phyloP scores from a whole-genome alignment of 2,329 filamentous ascomycete genomes.

The Colletotrichum lindemuthianum region DNA sequence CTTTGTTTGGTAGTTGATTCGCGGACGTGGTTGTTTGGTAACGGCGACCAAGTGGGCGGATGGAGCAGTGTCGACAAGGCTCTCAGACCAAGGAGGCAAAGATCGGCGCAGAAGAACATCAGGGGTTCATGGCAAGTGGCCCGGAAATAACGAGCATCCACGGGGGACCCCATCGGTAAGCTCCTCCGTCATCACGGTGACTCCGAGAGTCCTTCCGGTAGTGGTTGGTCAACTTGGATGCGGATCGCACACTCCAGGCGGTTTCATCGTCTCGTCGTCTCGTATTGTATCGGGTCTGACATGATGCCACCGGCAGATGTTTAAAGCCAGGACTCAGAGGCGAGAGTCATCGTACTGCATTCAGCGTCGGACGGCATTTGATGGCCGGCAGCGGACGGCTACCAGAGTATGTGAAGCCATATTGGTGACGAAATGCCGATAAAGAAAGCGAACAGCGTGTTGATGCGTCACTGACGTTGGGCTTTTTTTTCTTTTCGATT shows the following conservation, averaged over 20 bases:
- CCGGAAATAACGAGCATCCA: slow-evolving; percentile 31
- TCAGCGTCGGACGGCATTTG: no score
- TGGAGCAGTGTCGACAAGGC: slow-evolving; percentile 13
- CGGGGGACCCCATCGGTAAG: slow-evolving; percentile 22
- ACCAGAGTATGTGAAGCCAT: no score
- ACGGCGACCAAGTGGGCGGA: slow-evolving; percentile 22
- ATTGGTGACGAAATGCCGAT: not conserved
- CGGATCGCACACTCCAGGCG: no score
- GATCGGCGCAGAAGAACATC: slow-evolving; percentile 22
- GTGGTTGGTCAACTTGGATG: not conserved
- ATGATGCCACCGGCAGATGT: slow-evolving; percentile 1
- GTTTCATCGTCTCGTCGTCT: slow-evolving; percentile 12
- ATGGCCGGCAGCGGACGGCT: no score
- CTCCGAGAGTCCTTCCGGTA: slow-evolving; percentile 26
- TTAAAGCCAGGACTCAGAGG: no score
- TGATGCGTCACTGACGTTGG: not conserved
- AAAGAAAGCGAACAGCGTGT: not conserved
- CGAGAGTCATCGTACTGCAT: no score
- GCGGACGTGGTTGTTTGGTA: slow-evolving; percentile 11
- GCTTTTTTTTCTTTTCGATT: slow-evolving; percentile 20
- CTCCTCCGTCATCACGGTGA: slow-evolving; percentile 36
- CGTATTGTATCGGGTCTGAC: not conserved
- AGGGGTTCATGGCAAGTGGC: slow-evolving; percentile 2
- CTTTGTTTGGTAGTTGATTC: slow-evolving; percentile 24
- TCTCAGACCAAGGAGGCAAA: slow-evolving; percentile 29